These are phyloP conservation scores for Crithidia bombi DNA, from an alignment of 208 protist genomes.

Conservation along the genomic window DNA sequence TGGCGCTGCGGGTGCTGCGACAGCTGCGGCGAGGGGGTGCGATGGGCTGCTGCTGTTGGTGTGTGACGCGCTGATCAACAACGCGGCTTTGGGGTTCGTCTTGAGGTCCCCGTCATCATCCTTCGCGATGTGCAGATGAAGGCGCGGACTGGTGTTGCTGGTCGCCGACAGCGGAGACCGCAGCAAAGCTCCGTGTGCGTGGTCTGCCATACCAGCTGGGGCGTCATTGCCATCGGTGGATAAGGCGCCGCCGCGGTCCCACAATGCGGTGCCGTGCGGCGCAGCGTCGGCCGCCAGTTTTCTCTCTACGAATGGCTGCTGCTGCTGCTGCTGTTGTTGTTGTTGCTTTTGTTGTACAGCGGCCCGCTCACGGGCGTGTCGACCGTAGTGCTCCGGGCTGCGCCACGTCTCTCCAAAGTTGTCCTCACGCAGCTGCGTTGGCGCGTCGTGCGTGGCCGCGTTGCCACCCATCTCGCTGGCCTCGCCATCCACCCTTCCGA, in stretches of 20 bases:
- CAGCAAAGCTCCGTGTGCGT: neutral
- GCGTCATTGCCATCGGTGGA: constrained; percentile 6
- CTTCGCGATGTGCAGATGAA: no score
- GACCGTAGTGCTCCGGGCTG: constrained; percentile 13
- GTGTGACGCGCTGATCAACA: no score
- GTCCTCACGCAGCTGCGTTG: neutral
- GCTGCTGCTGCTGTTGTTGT: neutral
- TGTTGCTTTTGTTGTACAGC: constrained; percentile 5
- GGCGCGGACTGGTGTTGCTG: neutral
- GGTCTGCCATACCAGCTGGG: neutral
- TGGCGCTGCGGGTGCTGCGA: neutral
- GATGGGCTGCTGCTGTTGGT: no score
- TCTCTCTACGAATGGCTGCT: neutral
- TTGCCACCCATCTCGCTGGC: no score
- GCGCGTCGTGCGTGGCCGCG: neutral
- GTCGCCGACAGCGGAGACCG: neutral
- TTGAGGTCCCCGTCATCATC: no score
- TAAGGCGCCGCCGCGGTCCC: no score
- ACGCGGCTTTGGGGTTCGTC: no score
- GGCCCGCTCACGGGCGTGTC: neutral
- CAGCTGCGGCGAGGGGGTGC: neutral
- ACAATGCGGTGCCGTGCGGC: neutral
- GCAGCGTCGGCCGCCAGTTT: neutral
- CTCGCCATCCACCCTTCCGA: no score
- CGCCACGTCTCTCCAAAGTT: constrained; percentile 22